Evolutionary conservation across 2,329 filamentous ascomycete species (phyloP), one percentile per base, ranked within the genome.

Genomic region (Leptographium wingfieldii): DNA sequence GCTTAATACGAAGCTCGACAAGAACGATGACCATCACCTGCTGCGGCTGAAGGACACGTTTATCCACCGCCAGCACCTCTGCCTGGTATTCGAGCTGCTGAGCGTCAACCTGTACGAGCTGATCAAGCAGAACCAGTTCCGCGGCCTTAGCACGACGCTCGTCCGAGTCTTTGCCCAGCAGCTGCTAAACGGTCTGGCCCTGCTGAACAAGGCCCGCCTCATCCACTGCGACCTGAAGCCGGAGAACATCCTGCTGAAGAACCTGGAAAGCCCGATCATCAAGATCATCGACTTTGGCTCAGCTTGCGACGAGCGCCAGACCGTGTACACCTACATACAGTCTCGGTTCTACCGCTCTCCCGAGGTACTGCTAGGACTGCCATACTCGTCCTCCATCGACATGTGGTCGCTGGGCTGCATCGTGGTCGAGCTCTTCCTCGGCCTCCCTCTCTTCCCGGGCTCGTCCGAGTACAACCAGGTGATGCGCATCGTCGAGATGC

Each of bases 381-480:
- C 94, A 62, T 99, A 99, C 72, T 97, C 94, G 16, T 96, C 94
- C 5, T 94, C 94, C 52, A 99, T 99, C 69, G 94, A 99, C 70
- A 99, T 99, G 92, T 99, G 94, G 94, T 99, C 94, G 5, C 77
- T 99, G 53, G 94, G 94, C 59, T 99, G 94, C 73, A 99, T 99
- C 66, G 92, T 99, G 19, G 94, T 99, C 29, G 94, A 99, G 73
- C 80, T 99, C 22, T 99, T 99, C 78, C 80, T 99, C 1, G 94
- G 94, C 54, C 78, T 99, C 56, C 94, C 94, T 1, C 75, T 99
- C 2, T 99, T 99, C 73, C 94, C 94, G 9, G 94, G 94, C 33
- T 97, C 92, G 0, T 99, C 94, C 2, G 94, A 99, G 73, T 99
- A 99, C 74, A 99, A 99, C 68, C 94, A 99, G 72, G 92, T 99